These are phyloP conservation scores for Botrytis cinerea DNA, from an alignment of 2,329 filamentous ascomycete genomes.

Conservation along the genomic window DNA sequence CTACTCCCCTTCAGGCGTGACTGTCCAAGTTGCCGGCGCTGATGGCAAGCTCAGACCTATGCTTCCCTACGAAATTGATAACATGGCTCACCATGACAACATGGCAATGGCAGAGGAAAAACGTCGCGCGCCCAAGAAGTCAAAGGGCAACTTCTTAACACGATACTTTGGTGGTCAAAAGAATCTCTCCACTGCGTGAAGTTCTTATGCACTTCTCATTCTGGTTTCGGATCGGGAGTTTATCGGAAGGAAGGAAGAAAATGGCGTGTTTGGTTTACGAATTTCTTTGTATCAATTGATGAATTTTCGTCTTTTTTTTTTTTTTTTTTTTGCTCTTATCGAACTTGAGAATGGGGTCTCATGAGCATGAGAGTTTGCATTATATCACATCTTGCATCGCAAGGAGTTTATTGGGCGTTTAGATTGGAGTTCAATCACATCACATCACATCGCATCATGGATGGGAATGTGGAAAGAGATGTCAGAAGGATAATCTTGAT, in stretches of 20 bases:
- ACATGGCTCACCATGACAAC: constrained; percentile 12
- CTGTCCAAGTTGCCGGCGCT: constrained; percentile 33
- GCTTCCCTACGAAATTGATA: constrained; percentile 41
- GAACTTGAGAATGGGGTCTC: neutral
- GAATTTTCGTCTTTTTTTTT: neutral
- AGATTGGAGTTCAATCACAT: neutral
- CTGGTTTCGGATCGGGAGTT: neutral
- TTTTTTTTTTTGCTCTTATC: neutral
- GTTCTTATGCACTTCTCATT: neutral
- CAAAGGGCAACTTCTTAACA: constrained; percentile 36
- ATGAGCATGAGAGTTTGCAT: neutral
- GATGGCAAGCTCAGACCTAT: constrained; percentile 31
- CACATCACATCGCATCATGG: constrained; percentile 10
- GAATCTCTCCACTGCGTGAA: constrained; percentile 13
- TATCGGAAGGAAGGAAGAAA: constrained; percentile 2
- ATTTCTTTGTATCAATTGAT: constrained; percentile 23
- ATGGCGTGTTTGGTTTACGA: constrained; percentile 17
- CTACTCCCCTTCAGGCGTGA: constrained; percentile 28
- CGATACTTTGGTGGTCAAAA: constrained; percentile 32
- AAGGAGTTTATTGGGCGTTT: constrained; percentile 24
- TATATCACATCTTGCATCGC: constrained; percentile 18
- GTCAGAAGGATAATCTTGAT: constrained; percentile 6
- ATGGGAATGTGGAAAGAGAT: constrained; percentile 16
- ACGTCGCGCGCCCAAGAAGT: constrained; percentile 33
- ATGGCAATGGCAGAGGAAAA: constrained; percentile 34